Base-by-base conservation (phyloP, 371 early-diverging fungal species). In the Capillidium rhysosporum region DNA sequence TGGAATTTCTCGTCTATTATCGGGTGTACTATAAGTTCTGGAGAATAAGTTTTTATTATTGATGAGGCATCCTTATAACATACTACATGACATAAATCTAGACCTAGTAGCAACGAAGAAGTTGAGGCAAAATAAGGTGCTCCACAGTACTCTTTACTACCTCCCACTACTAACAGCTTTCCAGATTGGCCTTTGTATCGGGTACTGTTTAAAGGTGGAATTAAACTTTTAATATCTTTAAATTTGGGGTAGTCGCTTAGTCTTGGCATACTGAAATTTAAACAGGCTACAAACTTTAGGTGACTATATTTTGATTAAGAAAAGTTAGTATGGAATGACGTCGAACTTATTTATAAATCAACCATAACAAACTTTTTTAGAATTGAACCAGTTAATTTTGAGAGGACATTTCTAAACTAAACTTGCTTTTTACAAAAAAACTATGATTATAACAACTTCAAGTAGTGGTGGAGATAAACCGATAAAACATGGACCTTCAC, bases 61-160 rank as follows among this genome's bases (percentile, higher is more conserved):
- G 70, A 56, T 0, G 77, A 79, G 0, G 97, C 91, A 24, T 75
- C 73, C 49, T 75, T 73, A 29, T 87, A 86, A 60, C 96, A 93
- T 43, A 94, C 75, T 31, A 98, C 71, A 59, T 92, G 86, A 25
- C 84, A 80, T 10, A 97, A 64, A 58, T 98, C 98, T 0, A 79
- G 83, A 26, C 98, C 98, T 60, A 81, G 57, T 62, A 75, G 70
- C 57, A 93, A 75, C 0, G 94, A 73, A 1, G 85, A 62, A 52
- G 81, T 79, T 0, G 75, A 84, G 9, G 84, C 84, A 67, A 87
- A 98, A 62, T 75, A 94, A 1, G 97, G 96, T 1, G 98, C 98
- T 1, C 98, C 95, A 0, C 92, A 88, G 65, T 88, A 90, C 46
- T 86, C 86, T 66, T 78, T 77, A 2, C 82, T 82, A 18, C 86